These are phyloP conservation scores for Mrakiaceae sp. DNA, from an alignment of 1,284 basidiomycete species.

Conservation along the genomic window DNA sequence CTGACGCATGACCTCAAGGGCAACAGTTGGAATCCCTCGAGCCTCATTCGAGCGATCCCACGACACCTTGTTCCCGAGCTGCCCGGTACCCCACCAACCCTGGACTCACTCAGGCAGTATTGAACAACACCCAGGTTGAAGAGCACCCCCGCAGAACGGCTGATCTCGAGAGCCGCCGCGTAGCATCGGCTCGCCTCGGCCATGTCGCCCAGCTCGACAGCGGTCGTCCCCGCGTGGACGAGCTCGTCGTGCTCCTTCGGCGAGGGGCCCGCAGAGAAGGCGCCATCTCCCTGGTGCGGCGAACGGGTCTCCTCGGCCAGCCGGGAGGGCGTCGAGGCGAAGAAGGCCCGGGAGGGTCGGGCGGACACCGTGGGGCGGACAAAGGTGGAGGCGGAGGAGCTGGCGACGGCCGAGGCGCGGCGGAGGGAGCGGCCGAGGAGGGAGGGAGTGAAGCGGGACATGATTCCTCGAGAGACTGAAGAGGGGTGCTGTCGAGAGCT, in stretches of 20 bases:
- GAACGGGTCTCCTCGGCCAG: not conserved
- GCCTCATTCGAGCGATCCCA: no score
- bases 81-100: no score
- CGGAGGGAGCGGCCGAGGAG: not conserved
- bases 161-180: conserved; percentile 9
- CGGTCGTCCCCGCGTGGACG: conserved; percentile 1
- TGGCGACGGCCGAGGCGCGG: not conserved
- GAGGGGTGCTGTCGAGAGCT: not conserved
- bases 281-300: not conserved
- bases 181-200: conserved; percentile 1
- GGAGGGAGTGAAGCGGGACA: not conserved
- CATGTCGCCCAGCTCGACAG: conserved; percentile 7
- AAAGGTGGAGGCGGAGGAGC: not conserved
- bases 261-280: not conserved
- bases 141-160: conserved; percentile 2
- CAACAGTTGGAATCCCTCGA: no score
- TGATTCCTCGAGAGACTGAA: no score
- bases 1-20: no score
- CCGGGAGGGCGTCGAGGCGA: not conserved
- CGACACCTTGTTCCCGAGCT: no score
- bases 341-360: not conserved
- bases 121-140: conserved; percentile 16
- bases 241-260: not conserved
- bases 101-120: conserved; percentile 12
- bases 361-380: not conserved